Evolutionary conservation across 148 eudicot genomes (phyloP), one percentile per base, ranked within the genome.

Genomic region (Chenopodium quinoa): DNA sequence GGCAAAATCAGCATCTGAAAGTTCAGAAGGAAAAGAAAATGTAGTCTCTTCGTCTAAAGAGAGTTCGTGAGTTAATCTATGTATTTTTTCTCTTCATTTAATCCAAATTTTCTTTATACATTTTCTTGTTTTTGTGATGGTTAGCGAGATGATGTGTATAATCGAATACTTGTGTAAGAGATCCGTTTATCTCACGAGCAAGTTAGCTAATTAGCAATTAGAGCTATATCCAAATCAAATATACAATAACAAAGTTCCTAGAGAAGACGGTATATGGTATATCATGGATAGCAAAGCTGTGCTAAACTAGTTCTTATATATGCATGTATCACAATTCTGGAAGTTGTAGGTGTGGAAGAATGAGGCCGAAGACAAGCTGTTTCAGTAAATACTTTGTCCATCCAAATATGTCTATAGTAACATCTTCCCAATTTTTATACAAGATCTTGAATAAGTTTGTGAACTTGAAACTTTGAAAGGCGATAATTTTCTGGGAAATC

Each of bases 41-140:
- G 78, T 65, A 16, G 91, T 84, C 32, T 80, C 94, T 14, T 83
- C 89, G 73, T 84, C 86, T 5, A 86, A 89, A 80, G 93, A 87
- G 80, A 88, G 76, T 29, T 90, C 58, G 71, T 89, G 69, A 87
- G 78, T 77, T 80, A 56, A 76, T 64, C 4, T 23, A 37, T 48
- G 71, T 31, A 56, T 75, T 66, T 65, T 75, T 20, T 25, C 29
- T 9, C 63, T 68, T 20, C 56, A 52, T 62, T 47, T 23, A 32
- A 16, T 66, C 65, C 16, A 52, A 74, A 13, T 20, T 75, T 56
- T 13, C 5, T 29, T 58, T 8, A 22, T 50, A 48, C 25, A 4
- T 47, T 62, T 65, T 32, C 58, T 40, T 48, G 19, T 63, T 19
- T 72, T 23, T 13, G 23, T 29, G 5, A 34, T 75, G 50, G 27